Conservation (phyloP, 352 stramenopile genomes). For the Pythium aristosporum region DNA sequence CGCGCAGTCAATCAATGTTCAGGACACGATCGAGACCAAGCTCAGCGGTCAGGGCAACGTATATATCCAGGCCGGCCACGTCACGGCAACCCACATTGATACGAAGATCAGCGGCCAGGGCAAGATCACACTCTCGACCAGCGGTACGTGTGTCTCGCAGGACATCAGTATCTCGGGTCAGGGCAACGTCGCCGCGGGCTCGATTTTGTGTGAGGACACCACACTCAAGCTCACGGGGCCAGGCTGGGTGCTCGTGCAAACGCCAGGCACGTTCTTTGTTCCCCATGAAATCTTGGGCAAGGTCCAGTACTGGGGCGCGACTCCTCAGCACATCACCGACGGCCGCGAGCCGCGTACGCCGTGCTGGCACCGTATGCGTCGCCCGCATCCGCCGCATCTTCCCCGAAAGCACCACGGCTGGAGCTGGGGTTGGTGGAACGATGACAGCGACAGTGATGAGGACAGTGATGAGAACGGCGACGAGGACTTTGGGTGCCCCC, state of each 20-base stretch:
- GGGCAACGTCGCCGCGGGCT: constrained; percentile 43
- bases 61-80: constrained; percentile 24
- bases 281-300: constrained; percentile 14
- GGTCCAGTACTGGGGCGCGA: constrained; percentile 22
- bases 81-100: constrained; percentile 36
- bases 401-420: constrained; percentile 6
- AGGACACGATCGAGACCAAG: constrained; percentile 18
- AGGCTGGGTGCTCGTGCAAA: constrained; percentile 51
- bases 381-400: neutral
- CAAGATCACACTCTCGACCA: constrained; percentile 39
- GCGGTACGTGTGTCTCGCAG: constrained; percentile 45
- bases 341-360: constrained; percentile 7
- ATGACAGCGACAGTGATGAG: constrained; percentile 11
- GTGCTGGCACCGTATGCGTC: neutral
- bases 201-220: constrained; percentile 41
- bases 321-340: constrained; percentile 23
- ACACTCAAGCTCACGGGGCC: constrained; percentile 42
- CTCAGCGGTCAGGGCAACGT: constrained; percentile 19
- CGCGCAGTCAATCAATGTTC: constrained; percentile 15
- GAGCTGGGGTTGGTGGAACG: constrained; percentile 7
- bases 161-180: constrained; percentile 47
- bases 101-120: constrained; percentile 50
- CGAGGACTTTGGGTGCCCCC: neutral
- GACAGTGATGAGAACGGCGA: constrained; percentile 5
- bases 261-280: constrained; percentile 33